phyloP scores from a whole-genome alignment of 768 basidiomycete species.

The Psilocybe subaeruginosa region DNA sequence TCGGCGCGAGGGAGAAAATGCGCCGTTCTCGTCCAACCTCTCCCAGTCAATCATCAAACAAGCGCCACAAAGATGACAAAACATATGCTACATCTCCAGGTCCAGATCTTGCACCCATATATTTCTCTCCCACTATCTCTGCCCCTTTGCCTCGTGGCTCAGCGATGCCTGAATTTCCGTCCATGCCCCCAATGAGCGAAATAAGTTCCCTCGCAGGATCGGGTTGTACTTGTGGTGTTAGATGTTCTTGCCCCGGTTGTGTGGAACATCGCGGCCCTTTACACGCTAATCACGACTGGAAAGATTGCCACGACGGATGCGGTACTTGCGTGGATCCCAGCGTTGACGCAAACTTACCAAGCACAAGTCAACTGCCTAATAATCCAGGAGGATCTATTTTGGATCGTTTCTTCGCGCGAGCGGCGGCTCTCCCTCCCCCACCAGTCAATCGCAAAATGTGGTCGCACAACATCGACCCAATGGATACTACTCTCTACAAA shows the following conservation, averaged over 20 bases:
- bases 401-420: constrained; percentile 67
- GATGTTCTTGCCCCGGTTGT: constrained; percentile 77
- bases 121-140: constrained; percentile 24
- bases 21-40: constrained; percentile 32
- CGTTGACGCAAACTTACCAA: constrained; percentile 47
- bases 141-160: constrained; percentile 24
- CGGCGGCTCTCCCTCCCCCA: constrained; percentile 69
- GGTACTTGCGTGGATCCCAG: constrained; percentile 62
- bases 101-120: constrained; percentile 54
- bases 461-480: constrained; percentile 48
- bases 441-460: constrained; percentile 44
- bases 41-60: constrained; percentile 25
- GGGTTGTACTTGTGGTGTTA: constrained; percentile 72
- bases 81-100: constrained; percentile 26
- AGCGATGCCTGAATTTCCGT: constrained; percentile 49
- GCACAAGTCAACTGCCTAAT: constrained; percentile 9
- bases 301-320: constrained; percentile 57
- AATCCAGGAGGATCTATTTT: constrained; percentile 34
- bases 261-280: constrained; percentile 64
- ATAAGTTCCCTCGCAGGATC: constrained; percentile 64
- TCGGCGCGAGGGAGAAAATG: constrained; percentile 10
- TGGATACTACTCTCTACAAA: constrained; percentile 45
- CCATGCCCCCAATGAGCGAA: constrained; percentile 63
- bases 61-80: constrained; percentile 33
- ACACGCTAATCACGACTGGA: constrained; percentile 47